phyloP scores from a whole-genome alignment of 2,329 filamentous ascomycete species.

The Ambrosiella cleistominuta region DNA sequence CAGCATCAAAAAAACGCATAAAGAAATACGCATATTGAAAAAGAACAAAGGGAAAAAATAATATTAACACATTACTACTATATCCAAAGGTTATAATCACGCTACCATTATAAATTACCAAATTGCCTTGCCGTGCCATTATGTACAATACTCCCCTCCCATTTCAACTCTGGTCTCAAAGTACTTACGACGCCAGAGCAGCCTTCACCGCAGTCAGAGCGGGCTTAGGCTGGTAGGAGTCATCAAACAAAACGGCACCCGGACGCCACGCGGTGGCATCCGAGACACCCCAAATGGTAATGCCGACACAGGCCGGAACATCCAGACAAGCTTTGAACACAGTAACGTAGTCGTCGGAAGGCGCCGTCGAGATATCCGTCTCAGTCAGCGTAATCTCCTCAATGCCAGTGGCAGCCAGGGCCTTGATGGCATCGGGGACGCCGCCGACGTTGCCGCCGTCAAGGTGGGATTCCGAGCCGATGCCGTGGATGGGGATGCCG shows the following conservation, averaged over 20 bases:
- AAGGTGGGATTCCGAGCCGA: constrained; percentile 41
- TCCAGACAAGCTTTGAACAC: constrained; percentile 40
- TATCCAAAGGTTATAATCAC: background rate
- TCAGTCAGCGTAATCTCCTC: constrained; percentile 48
- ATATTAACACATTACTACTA: background rate
- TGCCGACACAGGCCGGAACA: constrained; percentile 42
- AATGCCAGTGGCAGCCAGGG: constrained; percentile 31
- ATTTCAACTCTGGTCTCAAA: background rate
- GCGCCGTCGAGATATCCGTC: constrained; percentile 45
- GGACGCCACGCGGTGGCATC: constrained; percentile 35
- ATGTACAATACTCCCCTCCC: background rate
- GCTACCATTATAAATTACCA: background rate
- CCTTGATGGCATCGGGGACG: constrained; percentile 31
- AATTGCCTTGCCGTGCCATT: background rate
- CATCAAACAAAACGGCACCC: constrained; percentile 34
- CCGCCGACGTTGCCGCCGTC: constrained; percentile 26
- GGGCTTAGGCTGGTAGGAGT: constrained; percentile 31
- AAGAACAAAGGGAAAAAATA: background rate
- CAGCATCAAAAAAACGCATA: background rate
- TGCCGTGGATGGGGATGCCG: constrained; percentile 48
- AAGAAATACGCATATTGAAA: background rate
- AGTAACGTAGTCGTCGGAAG: constrained; percentile 38
- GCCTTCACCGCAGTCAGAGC: constrained; percentile 29
- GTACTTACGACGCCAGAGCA: background rate
- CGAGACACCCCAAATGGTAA: constrained; percentile 44